A percentile compares a stretch with the other conserved stretches of the same genome.
These are phyloP conservation scores for Trifolium pratense DNA, from an alignment of 306 rosid genomes.

Conservation along the genomic window DNA sequence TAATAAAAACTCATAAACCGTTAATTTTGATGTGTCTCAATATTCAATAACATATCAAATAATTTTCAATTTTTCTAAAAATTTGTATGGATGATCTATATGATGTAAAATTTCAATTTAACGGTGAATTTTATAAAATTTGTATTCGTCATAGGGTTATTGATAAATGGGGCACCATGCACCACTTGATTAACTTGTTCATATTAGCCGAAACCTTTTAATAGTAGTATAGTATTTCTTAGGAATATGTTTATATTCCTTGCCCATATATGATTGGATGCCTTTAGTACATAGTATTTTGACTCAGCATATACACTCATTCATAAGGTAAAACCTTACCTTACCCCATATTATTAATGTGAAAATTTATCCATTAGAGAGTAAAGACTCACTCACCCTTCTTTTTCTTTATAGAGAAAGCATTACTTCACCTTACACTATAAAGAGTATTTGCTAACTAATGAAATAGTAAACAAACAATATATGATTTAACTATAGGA, in stretches of 20 bases:
- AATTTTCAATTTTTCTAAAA: too few species aligned
- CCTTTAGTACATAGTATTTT: background rate
- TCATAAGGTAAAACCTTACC: background rate
- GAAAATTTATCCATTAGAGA: background rate
- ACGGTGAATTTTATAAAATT: too few species aligned
- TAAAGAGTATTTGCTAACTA: background rate
- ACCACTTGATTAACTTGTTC: too few species aligned
- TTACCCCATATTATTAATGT: background rate
- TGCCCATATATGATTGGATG: background rate
- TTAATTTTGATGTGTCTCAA: too few species aligned
- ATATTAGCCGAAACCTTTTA: too few species aligned
- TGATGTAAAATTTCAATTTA: too few species aligned
- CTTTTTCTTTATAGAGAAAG: background rate
- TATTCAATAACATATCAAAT: too few species aligned
- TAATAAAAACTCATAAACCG: too few species aligned
- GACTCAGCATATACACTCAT: conserved; percentile 9
- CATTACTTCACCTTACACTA: conserved; percentile 13
- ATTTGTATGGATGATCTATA: too few species aligned
- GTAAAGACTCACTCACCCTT: background rate
- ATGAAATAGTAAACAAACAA: background rate
- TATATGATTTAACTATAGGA: background rate
- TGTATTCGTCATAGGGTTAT: too few species aligned
- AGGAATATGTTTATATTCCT: background rate
- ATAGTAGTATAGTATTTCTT: too few species aligned
- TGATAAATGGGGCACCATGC: too few species aligned